These are phyloP conservation scores for Hansfordia pulvinata DNA, from an alignment of 2,329 filamentous ascomycete genomes.

Conservation along the genomic window DNA sequence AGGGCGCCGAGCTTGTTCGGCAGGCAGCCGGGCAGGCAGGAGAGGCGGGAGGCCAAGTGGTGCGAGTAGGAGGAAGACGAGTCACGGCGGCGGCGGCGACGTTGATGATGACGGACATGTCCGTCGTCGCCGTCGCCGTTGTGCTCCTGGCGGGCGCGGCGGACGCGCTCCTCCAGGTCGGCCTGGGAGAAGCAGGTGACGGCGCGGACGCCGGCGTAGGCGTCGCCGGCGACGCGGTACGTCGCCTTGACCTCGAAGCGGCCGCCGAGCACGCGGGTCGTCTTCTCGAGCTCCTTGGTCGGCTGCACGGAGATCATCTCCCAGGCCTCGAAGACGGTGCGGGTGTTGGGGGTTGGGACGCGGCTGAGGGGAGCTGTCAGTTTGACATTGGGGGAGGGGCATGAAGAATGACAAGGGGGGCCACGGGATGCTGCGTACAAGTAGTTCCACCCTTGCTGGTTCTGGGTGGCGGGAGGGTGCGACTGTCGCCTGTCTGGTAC, in stretches of 20 bases:
- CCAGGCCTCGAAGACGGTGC: slow-evolving; percentile 3
- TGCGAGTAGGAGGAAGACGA: slow-evolving; percentile 4
- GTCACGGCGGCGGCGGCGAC: not conserved
- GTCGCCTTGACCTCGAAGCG: slow-evolving; percentile 3
- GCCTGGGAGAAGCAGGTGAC: slow-evolving; percentile 6
- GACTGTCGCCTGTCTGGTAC: no score
- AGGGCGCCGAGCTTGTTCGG: slow-evolving; percentile 7
- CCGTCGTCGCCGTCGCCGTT: slow-evolving; percentile 2
- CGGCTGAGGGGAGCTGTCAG: no score
- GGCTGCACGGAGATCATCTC: slow-evolving; percentile 3
- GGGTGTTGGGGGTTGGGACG: not conserved
- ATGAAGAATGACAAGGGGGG: no score
- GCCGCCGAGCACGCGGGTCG: slow-evolving; percentile 5
- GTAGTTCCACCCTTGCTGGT: no score
- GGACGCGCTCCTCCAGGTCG: slow-evolving; percentile 6
- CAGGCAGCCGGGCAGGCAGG: slow-evolving; percentile 6
- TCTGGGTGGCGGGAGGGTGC: no score
- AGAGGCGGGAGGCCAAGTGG: slow-evolving; percentile 5
- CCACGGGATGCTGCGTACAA: no score
- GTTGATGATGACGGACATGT: slow-evolving; percentile 1
- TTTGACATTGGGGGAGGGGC: no score
- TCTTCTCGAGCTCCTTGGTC: slow-evolving; percentile 5
- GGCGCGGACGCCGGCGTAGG: slow-evolving; percentile 7
- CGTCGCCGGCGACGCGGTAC: slow-evolving; percentile 4
- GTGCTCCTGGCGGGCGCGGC: no score